phyloP scores from a whole-genome alignment of 2,329 filamentous ascomycete species.

The Aspergillus clavatus region DNA sequence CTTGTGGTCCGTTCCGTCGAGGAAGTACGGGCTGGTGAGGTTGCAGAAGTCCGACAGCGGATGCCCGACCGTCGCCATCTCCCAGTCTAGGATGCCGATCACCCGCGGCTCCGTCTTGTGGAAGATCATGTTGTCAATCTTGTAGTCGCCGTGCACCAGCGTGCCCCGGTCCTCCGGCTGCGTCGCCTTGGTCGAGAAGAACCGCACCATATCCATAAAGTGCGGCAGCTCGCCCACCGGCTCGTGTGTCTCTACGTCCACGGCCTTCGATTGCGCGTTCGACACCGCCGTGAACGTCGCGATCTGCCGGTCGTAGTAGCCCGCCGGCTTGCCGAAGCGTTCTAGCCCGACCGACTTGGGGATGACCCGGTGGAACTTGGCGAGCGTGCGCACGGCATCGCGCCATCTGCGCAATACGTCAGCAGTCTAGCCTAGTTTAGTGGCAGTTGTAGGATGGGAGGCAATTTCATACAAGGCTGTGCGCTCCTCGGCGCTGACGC shows the following conservation, averaged over 20 bases:
- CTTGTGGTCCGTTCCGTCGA: conserved; percentile 32
- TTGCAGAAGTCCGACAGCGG: conserved; percentile 88
- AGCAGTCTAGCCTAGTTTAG: too few relatives aligned
- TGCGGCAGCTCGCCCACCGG: conserved; percentile 79
- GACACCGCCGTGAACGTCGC: conserved; percentile 77
- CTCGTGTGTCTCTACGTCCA: conserved; percentile 70
- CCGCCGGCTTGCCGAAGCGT: conserved; percentile 65
- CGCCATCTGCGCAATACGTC: conserved; percentile 73
- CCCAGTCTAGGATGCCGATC: conserved; percentile 94
- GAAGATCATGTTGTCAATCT: conserved; percentile 87
- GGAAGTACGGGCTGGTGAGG: conserved; percentile 48
- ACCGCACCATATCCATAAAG: conserved; percentile 71
- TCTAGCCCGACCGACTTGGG: conserved; percentile 63
- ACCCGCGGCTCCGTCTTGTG: conserved; percentile 82
- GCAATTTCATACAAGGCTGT: conserved; percentile 56
- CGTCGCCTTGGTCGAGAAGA: conserved; percentile 64
- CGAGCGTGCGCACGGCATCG: conserved; percentile 75
- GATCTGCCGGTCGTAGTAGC: conserved; percentile 84
- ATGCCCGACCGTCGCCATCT: conserved; percentile 97
- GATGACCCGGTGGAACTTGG: conserved; percentile 74
- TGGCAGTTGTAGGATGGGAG: neutral
- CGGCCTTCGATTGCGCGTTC: conserved; percentile 66
- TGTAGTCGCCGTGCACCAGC: conserved; percentile 93
- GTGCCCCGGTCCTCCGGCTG: conserved; percentile 74
- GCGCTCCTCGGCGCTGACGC: conserved; percentile 62